A percentile compares a stretch with the other conserved stretches of the same genome.
Conservation (phyloP, 768 basidiomycete genomes). For the Suillus cothurnatus region DNA sequence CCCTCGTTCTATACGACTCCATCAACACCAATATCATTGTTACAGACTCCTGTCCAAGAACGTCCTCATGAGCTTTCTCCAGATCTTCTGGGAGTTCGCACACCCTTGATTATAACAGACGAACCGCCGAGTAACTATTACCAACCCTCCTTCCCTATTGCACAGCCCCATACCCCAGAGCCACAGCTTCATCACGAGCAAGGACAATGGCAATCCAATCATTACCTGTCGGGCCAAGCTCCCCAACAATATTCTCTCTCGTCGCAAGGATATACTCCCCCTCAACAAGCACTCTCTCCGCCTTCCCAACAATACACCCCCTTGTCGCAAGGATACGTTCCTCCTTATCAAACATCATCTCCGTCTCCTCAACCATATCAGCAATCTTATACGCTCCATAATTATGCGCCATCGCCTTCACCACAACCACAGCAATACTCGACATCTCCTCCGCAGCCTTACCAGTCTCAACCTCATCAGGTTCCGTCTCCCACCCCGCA, state of each 20-base stretch:
- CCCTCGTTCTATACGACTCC: slow-evolving; percentile 14
- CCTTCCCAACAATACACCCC: slow-evolving; percentile 17
- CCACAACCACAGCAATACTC: slow-evolving; percentile 19
- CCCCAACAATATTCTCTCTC: slow-evolving; percentile 16
- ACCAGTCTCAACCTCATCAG: slow-evolving; percentile 18
- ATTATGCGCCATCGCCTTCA: slow-evolving; percentile 5
- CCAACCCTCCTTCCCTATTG: slow-evolving; percentile 11
- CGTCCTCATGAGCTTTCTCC: slow-evolving; percentile 9
- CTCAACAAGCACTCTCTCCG: not conserved
- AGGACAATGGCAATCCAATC: slow-evolving; percentile 4
- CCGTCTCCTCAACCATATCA: slow-evolving; percentile 17
- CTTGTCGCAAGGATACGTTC: slow-evolving; percentile 1
- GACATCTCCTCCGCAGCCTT: slow-evolving; percentile 10
- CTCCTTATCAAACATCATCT: slow-evolving; percentile 4
- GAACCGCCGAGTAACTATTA: slow-evolving; percentile 11
- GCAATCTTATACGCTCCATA: slow-evolving; percentile 17
- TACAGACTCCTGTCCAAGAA: slow-evolving; percentile 13
- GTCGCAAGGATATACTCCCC: slow-evolving; percentile 6
- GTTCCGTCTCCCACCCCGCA: not conserved
- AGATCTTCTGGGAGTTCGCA: slow-evolving; percentile 8
- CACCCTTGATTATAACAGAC: slow-evolving; percentile 24
- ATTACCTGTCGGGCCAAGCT: slow-evolving; percentile 14
- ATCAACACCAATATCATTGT: slow-evolving; percentile 9
- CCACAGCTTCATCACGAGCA: slow-evolving; percentile 10
- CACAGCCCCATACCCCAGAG: slow-evolving; percentile 12